phyloP scores from a whole-genome alignment of 1,139 yeast genomes.

The Schwanniomyces etchellsii region DNA sequence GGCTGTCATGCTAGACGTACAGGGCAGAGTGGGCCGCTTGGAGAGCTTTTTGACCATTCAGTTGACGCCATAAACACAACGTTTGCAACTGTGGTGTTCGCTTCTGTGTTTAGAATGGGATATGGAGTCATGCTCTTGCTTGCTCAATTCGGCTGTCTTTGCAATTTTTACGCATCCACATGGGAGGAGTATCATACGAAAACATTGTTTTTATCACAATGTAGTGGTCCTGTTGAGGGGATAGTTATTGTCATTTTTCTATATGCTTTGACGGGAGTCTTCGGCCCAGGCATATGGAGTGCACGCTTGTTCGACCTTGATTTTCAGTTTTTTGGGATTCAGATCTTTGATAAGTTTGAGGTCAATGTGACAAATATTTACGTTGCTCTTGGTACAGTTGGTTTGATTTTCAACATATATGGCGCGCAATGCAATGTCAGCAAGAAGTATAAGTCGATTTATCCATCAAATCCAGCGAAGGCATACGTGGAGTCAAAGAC shows the following conservation, averaged over 20 bases:
- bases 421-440: constrained; percentile 72
- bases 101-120: constrained; percentile 70
- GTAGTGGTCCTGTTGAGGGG: constrained; percentile 96
- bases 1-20: constrained; percentile 93
- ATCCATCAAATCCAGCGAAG: constrained; percentile 12
- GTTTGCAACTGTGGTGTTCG: constrained; percentile 66
- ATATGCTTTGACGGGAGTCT: constrained; percentile 57
- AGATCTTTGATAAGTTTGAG: constrained; percentile 11
- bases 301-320: constrained; percentile 25
- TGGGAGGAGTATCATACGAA: constrained; percentile 98
- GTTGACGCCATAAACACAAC: constrained; percentile 90
- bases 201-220: constrained; percentile 67
- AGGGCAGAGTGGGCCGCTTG: constrained; percentile 91
- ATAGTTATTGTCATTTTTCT: constrained; percentile 57
- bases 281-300: constrained; percentile 71
- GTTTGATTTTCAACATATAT: constrained; percentile 63
- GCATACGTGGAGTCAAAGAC: constrained; percentile 22
- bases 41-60: constrained; percentile 92
- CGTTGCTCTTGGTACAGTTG: constrained; percentile 45
- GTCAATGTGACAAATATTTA: constrained; percentile 38
- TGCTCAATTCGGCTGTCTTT: constrained; percentile 70
- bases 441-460: constrained; percentile 33
- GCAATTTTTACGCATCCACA: constrained; percentile 83
- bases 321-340: constrained; percentile 26
- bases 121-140: constrained; percentile 56